Evolutionary conservation across 805 yeast genomes (phyloP).

Genomic region (Blastobotrys robertii): DNA sequence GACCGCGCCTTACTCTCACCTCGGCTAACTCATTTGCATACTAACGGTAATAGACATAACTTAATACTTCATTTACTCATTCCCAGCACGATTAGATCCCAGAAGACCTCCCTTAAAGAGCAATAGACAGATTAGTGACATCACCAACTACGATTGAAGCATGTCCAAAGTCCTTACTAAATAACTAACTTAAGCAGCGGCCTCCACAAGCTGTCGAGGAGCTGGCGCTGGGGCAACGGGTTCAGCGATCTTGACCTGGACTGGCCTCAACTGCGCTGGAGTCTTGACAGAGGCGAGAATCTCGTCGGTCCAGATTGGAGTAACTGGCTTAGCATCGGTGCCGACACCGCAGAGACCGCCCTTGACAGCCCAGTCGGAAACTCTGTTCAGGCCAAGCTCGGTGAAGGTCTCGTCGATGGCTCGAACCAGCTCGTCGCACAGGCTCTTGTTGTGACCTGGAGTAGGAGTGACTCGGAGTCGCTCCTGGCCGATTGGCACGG

Average conservation of each 20-base stretch:
- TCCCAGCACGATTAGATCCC: no score
- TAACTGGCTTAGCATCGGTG: conserved; percentile 34
- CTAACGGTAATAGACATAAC: background rate
- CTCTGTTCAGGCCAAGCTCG: conserved; percentile 64
- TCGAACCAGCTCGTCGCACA: conserved; percentile 63
- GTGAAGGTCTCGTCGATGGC: conserved; percentile 77
- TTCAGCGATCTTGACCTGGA: background rate
- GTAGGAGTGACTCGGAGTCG: conserved; percentile 97
- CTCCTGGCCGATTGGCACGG: conserved; percentile 93
- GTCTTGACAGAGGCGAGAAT: conserved; percentile 38
- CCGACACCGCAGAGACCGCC: conserved; percentile 97
- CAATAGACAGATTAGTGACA: no score
- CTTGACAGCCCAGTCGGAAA: conserved; percentile 59
- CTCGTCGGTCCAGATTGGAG: conserved; percentile 81
- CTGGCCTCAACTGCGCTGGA: background rate
- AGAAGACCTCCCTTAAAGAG: no score
- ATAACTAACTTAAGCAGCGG: background rate
- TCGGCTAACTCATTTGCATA: background rate
- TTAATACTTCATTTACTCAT: no score
- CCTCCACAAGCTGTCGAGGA: background rate
- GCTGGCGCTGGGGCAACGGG: background rate
- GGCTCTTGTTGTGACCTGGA: conserved; percentile 81
- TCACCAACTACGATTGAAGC: no score
- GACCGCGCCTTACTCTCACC: background rate
- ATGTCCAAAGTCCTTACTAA: no score